A percentile compares a stretch with the other conserved stretches of the same genome.
phyloP scores from a whole-genome alignment of 176 grass and related monocot species.

The Microstegium vimineum region DNA sequence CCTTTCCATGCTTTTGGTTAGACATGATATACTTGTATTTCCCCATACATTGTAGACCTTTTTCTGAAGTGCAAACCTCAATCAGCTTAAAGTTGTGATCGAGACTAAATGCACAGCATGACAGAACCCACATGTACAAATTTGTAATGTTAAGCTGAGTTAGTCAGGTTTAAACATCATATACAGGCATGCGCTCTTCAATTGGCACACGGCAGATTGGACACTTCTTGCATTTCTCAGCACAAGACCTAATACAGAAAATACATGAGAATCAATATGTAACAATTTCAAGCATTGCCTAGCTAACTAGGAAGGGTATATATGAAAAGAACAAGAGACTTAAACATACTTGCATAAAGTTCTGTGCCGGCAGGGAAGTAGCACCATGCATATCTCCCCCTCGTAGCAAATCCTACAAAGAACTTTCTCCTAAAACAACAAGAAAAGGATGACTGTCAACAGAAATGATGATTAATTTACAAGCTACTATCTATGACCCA shows the following conservation, averaged over 20 bases:
- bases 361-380: slow-evolving; percentile 86
- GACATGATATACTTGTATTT: slow-evolving; percentile 25
- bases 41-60: slow-evolving; percentile 49
- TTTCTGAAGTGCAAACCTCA: slow-evolving; percentile 42
- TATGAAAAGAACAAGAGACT: not conserved
- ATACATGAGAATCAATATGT: slow-evolving; percentile 2
- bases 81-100: slow-evolving; percentile 64
- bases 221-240: slow-evolving; percentile 97
- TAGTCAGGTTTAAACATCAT: slow-evolving; percentile 82
- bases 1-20: slow-evolving; percentile 55
- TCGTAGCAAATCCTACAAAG: slow-evolving; percentile 93
- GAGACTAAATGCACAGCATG: slow-evolving; percentile 36
- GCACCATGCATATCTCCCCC: slow-evolving; percentile 86
- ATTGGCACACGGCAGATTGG: slow-evolving; percentile 92
- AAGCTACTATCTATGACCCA: not conserved
- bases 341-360: slow-evolving; percentile 88
- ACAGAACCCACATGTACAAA: slow-evolving; percentile 53
- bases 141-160: slow-evolving; percentile 48
- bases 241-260: slow-evolving; percentile 56
- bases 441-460: not conserved
- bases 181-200: slow-evolving; percentile 87
- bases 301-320: not conserved
- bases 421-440: slow-evolving; percentile 77
- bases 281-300: not conserved
- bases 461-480: not conserved